Conservation (phyloP, 2,329 filamentous ascomycete species). For the Alternaria arborescens region DNA sequence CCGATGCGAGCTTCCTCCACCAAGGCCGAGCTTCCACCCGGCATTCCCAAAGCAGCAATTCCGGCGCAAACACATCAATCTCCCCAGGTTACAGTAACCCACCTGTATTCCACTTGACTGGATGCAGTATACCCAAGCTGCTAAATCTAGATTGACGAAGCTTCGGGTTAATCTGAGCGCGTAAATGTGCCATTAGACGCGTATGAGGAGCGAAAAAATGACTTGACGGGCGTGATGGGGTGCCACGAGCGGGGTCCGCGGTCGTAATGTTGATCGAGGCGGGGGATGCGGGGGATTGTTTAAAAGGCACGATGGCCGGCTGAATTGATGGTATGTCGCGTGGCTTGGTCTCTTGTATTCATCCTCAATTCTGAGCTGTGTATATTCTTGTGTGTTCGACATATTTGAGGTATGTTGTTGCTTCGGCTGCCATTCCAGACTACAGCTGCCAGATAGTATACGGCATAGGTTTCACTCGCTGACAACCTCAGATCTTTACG, state of each 20-base stretch:
- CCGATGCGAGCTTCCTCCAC: slow-evolving; percentile 24
- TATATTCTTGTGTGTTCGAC: neutral
- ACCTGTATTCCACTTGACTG: slow-evolving; percentile 17
- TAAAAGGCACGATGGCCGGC: slow-evolving; percentile 29
- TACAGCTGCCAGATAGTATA: neutral
- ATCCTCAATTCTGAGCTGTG: neutral
- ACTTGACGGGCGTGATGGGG: neutral
- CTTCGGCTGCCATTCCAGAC: neutral
- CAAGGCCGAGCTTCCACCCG: slow-evolving; percentile 8
- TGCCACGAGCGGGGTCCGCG: slow-evolving; percentile 16
- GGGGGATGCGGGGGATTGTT: slow-evolving; percentile 34
- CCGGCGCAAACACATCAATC: slow-evolving; percentile 28
- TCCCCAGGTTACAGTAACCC: slow-evolving; percentile 4
- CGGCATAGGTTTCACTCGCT: neutral
- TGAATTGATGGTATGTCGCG: slow-evolving; percentile 7
- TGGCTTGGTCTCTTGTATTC: neutral
- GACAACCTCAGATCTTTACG: neutral
- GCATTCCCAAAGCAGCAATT: slow-evolving; percentile 30
- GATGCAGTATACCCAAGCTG: slow-evolving; percentile 30
- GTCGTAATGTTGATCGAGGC: slow-evolving; percentile 27
- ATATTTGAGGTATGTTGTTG: neutral
- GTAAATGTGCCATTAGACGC: neutral
- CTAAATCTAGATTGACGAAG: neutral
- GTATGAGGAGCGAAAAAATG: neutral
- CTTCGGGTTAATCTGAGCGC: slow-evolving; percentile 12